Evolutionary conservation across 768 basidiomycete species (phyloP).

Genomic region (Peribolospora kevripleyi): DNA sequence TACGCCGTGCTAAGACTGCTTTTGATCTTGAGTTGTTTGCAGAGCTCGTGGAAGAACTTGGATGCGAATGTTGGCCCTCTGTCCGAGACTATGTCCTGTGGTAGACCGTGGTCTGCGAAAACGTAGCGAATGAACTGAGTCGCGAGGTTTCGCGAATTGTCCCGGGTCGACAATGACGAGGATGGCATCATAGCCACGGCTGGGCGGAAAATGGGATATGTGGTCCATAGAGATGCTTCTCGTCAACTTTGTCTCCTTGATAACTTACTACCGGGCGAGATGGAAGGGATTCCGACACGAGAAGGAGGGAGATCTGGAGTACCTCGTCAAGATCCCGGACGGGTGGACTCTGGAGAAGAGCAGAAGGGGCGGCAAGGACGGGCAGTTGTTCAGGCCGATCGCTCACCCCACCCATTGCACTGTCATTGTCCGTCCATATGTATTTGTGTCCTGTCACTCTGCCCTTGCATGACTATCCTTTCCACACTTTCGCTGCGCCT

Average conservation of each 20-base stretch:
- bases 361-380: not conserved
- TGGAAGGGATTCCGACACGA: slow-evolving; percentile 9
- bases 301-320: slow-evolving; percentile 41
- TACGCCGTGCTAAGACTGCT: slow-evolving; percentile 23
- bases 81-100: slow-evolving; percentile 14
- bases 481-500: too few relatives aligned
- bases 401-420: too few relatives aligned
- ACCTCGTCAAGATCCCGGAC: slow-evolving; percentile 40
- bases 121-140: slow-evolving; percentile 5
- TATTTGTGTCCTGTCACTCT: too few relatives aligned
- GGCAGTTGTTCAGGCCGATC: too few relatives aligned
- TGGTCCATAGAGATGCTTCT: slow-evolving; percentile 21
- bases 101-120: slow-evolving; percentile 13
- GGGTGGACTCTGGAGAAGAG: slow-evolving; percentile 37
- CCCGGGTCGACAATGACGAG: slow-evolving; percentile 3
- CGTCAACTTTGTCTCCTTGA: slow-evolving; percentile 6
- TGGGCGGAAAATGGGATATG: slow-evolving; percentile 22
- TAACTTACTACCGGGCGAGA: slow-evolving; percentile 1
- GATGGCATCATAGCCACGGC: slow-evolving; percentile 5
- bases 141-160: slow-evolving; percentile 19
- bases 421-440: too few relatives aligned
- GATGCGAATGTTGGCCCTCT: slow-evolving; percentile 14
- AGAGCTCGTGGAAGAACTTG: not conserved
- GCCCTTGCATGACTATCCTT: too few relatives aligned
- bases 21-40: slow-evolving; percentile 11